A percentile compares a stretch with the other conserved stretches of the same genome.
These are phyloP conservation scores for Picochlorum sp. DNA, from an alignment of 139 green algal species.

Conservation along the genomic window DNA sequence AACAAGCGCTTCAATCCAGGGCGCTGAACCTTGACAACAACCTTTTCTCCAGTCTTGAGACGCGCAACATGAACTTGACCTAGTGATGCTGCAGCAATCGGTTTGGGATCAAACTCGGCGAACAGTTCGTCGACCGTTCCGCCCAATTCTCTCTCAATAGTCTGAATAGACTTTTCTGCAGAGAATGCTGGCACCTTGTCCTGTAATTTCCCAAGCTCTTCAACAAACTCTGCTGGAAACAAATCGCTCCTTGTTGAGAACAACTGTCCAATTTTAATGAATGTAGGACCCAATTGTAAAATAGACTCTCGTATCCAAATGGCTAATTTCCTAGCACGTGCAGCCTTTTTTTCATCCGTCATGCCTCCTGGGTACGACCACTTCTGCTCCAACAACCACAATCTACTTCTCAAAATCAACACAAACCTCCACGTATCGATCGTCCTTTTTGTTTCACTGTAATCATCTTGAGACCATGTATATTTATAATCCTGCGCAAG, in stretches of 20 bases:
- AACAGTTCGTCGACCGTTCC: slow-evolving; percentile 63
- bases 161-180: slow-evolving; percentile 58
- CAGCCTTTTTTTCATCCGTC: slow-evolving; percentile 38
- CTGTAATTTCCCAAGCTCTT: slow-evolving; percentile 93
- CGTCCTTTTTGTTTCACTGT: slow-evolving; percentile 50
- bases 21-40: slow-evolving; percentile 98
- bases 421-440: slow-evolving; percentile 84
- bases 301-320: slow-evolving; percentile 60
- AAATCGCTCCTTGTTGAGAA: slow-evolving; percentile 96
- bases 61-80: slow-evolving; percentile 87
- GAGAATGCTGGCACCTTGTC: slow-evolving; percentile 95
- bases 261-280: slow-evolving; percentile 91
- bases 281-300: slow-evolving; percentile 81
- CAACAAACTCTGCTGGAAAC: slow-evolving; percentile 86
- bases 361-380: slow-evolving; percentile 59
- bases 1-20: slow-evolving; percentile 92
- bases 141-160: slow-evolving; percentile 76
- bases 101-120: slow-evolving; percentile 68
- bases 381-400: slow-evolving; percentile 76
- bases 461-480: slow-evolving; percentile 71
- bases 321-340: slow-evolving; percentile 25
- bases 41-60: slow-evolving; percentile 60
- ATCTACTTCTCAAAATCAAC: slow-evolving; percentile 45
- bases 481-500: slow-evolving; percentile 45
- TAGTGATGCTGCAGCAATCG: slow-evolving; percentile 90